phyloP scores from a whole-genome alignment of 208 protist genomes.

The Leishmania martiniquensis region DNA sequence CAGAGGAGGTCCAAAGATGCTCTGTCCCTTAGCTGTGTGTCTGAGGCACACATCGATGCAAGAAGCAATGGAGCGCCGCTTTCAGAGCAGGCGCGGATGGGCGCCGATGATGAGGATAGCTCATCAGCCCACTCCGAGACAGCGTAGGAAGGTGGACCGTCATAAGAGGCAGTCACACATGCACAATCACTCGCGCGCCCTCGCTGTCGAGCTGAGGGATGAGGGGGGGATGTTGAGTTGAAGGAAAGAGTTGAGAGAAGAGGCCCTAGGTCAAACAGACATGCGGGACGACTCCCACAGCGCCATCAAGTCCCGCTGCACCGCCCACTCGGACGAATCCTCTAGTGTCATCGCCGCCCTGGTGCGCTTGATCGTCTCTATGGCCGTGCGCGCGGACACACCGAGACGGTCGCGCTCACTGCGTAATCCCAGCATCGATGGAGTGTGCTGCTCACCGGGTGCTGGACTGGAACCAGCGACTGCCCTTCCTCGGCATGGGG shows the following conservation, averaged over 20 bases:
- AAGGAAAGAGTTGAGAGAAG: neutral
- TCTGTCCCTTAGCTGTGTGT: neutral
- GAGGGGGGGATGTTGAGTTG: no score
- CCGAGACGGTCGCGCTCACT: neutral
- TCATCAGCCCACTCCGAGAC: neutral
- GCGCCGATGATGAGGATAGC: neutral
- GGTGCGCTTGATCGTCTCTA: slow-evolving; percentile 3
- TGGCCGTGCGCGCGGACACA: neutral
- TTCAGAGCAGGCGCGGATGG: neutral
- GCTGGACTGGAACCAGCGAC: neutral
- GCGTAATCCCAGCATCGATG: no score
- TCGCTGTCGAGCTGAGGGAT: no score
- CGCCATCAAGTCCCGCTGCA: slow-evolving; percentile 35
- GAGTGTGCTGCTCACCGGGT: neutral
- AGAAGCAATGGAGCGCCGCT: neutral
- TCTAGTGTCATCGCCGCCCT: neutral
- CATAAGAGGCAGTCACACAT: neutral
- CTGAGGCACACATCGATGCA: neutral
- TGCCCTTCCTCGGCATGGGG: neutral
- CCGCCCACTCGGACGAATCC: slow-evolving; percentile 23
- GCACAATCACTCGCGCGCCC: neutral
- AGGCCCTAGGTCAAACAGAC: neutral
- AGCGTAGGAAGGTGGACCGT: neutral
- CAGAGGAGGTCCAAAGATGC: neutral
- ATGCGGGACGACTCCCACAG: slow-evolving; percentile 27